Conservation (phyloP, 306 rosid species). For the Carpinus fangiana region DNA sequence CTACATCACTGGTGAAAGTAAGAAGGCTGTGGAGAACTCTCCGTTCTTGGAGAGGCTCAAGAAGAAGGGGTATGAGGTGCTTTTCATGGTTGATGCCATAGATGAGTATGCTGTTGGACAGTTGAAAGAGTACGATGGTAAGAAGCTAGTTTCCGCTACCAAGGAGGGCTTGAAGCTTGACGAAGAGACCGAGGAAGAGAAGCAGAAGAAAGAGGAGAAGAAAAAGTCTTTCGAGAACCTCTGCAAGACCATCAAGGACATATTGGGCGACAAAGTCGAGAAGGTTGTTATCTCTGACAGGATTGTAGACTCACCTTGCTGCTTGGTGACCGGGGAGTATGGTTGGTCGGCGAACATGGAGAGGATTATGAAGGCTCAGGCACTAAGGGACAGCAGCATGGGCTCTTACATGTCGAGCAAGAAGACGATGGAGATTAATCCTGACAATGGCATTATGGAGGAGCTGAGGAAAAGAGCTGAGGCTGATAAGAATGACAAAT, state of each 20-base stretch:
- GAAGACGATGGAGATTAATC: constrained; percentile 45
- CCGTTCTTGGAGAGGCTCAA: constrained; percentile 33
- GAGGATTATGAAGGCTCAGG: constrained; percentile 40
- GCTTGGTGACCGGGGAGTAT: constrained; percentile 29
- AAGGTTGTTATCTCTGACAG: constrained; percentile 32
- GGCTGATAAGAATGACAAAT: constrained; percentile 28
- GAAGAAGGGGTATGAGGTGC: constrained; percentile 32
- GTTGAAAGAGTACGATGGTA: constrained; percentile 39
- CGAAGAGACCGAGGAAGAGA: constrained; percentile 32
- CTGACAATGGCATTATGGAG: constrained; percentile 18
- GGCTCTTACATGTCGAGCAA: constrained; percentile 36
- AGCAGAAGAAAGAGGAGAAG: constrained; percentile 23
- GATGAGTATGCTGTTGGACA: constrained; percentile 35
- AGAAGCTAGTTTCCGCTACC: constrained; percentile 30
- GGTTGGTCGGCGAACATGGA: constrained; percentile 44
- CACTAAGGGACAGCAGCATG: constrained; percentile 32
- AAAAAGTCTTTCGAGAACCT: constrained; percentile 32
- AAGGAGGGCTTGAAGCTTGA: constrained; percentile 39
- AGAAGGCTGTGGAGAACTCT: constrained; percentile 32
- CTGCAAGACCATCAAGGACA: constrained; percentile 34
- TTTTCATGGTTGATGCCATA: constrained; percentile 37
- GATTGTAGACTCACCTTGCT: constrained; percentile 32
- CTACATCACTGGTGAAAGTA: constrained; percentile 33
- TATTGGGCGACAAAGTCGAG: constrained; percentile 33
- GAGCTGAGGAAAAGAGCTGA: constrained; percentile 30